phyloP scores from a whole-genome alignment of 2,329 filamentous ascomycete species.

The Xylariales sp. region DNA sequence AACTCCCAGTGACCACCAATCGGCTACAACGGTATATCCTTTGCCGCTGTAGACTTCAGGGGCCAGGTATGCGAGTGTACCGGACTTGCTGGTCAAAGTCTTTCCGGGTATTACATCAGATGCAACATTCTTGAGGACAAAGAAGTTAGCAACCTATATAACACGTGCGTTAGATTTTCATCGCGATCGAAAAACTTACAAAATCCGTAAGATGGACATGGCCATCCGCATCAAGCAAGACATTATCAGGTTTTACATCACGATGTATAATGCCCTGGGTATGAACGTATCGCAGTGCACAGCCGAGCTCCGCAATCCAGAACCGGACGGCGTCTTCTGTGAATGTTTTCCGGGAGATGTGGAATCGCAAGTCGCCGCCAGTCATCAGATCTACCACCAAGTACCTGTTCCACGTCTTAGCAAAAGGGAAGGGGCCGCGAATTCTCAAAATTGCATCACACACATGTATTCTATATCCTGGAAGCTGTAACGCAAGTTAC shows the following conservation, averaged over 20 bases:
- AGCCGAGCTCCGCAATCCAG: slow-evolving; percentile 93
- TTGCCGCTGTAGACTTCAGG: slow-evolving; percentile 91
- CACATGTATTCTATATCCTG: slow-evolving; percentile 99
- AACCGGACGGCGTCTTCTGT: slow-evolving; percentile 96
- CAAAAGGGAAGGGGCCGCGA: background rate
- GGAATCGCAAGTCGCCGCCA: slow-evolving; percentile 91
- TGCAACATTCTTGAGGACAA: slow-evolving; percentile 73
- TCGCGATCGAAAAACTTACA: slow-evolving; percentile 47
- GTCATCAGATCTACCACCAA: slow-evolving; percentile 98
- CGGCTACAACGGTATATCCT: slow-evolving; percentile 85
- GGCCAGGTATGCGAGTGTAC: slow-evolving; percentile 90
- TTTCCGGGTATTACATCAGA: slow-evolving; percentile 85
- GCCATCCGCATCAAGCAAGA: slow-evolving; percentile 79
- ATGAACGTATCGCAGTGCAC: slow-evolving; percentile 84
- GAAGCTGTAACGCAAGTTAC: slow-evolving; percentile 97
- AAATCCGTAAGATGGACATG: slow-evolving; percentile 98
- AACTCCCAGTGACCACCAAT: slow-evolving; percentile 98
- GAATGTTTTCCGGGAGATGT: slow-evolving; percentile 96
- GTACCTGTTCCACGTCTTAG: slow-evolving; percentile 61
- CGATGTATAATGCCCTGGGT: slow-evolving; percentile 83
- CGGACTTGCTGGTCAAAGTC: slow-evolving; percentile 88
- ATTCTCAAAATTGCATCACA: slow-evolving; percentile 26
- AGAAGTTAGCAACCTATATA: slow-evolving; percentile 26
- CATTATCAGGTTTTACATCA: slow-evolving; percentile 90
- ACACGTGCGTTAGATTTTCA: no score